phyloP scores from a whole-genome alignment of 2,329 filamentous ascomycete species.

The Clonostachys sp. region DNA sequence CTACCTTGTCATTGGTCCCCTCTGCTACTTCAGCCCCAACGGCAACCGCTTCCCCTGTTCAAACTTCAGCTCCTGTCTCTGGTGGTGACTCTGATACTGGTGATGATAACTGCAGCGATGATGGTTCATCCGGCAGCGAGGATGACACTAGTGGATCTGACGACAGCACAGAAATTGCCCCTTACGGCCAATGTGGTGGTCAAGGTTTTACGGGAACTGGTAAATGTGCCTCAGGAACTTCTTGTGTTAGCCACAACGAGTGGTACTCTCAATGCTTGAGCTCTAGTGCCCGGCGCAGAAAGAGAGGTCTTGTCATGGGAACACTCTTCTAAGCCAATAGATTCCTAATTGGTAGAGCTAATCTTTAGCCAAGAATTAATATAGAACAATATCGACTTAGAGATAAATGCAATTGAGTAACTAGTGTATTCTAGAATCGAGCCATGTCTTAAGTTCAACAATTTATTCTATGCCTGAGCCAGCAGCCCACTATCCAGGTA shows the following conservation, averaged over 20 bases:
- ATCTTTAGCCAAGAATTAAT: too few relatives aligned
- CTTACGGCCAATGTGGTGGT: conserved; percentile 16
- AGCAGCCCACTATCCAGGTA: not conserved
- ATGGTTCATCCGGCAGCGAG: not conserved
- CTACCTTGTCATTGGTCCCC: too few relatives aligned
- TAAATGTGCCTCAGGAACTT: conserved; percentile 12
- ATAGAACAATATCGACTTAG: too few relatives aligned
- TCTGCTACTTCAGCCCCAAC: not conserved
- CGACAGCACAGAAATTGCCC: not conserved
- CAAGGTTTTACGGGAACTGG: conserved; percentile 13
- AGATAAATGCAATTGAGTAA: too few relatives aligned
- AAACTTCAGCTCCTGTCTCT: not conserved
- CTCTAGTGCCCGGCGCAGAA: not conserved
- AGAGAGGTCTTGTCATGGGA: not conserved
- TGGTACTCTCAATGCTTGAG: conserved; percentile 19
- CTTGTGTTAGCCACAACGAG: conserved; percentile 15
- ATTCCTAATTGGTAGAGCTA: too few relatives aligned
- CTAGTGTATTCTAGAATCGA: too few relatives aligned
- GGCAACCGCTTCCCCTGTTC: not conserved
- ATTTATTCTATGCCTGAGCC: too few relatives aligned
- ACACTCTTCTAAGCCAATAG: too few relatives aligned
- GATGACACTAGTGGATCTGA: not conserved
- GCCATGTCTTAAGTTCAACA: too few relatives aligned
- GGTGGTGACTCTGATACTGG: too few relatives aligned
- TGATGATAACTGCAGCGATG: too few relatives aligned